Evolutionary conservation across 805 yeast species (phyloP), one percentile per base, ranked within the genome.

Genomic region (Candida krabiensis): DNA sequence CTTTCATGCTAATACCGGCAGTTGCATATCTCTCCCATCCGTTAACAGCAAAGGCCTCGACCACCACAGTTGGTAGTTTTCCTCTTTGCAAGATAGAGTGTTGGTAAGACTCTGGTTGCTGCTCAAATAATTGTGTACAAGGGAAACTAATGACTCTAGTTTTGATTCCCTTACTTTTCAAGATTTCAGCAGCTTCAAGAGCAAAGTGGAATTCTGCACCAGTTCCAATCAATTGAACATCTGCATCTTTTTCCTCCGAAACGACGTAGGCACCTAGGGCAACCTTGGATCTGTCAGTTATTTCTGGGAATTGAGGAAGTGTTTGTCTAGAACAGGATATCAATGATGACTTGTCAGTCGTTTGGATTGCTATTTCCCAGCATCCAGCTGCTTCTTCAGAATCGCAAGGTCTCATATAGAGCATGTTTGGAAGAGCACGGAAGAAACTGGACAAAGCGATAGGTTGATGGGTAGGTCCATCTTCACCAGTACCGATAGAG

Each of bases 11-110:
- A 60, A 91, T 86, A 66, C 89, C 95, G 73, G 87, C 95, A 71
- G 93, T 98, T 43, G 97, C 80, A 73, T 89, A 93, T 69, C 83
- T 85, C 57, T 82, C 76, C 99, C 99, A 93, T 38, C 96, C 96
- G 57, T 75, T 72, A 35, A 96, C 80, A 41, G 95, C 69, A 79
- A 87, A 75, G 33, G 89, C 98, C 79, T 93, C 99, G 49, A 91
- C 86, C 38, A 96, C 85, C 65, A 93, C 55, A 60, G 87, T 80
- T 65, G 98, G 98, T 40, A 86, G 80, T 58, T 93, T 91, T 61
- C 90, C 95, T 64, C 39, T 50, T 36, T 97, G 97, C 68, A 93
- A 76, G 43, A 93, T 90, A 37, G 86, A 73, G 60, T 86, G 75
- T 69, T 71, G 74, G 76, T 93, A 93, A 56, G 82, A 90, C 52